Base-by-base conservation (phyloP, 1,284 basidiomycete species). In the Coniferiporia sulphurascens region DNA sequence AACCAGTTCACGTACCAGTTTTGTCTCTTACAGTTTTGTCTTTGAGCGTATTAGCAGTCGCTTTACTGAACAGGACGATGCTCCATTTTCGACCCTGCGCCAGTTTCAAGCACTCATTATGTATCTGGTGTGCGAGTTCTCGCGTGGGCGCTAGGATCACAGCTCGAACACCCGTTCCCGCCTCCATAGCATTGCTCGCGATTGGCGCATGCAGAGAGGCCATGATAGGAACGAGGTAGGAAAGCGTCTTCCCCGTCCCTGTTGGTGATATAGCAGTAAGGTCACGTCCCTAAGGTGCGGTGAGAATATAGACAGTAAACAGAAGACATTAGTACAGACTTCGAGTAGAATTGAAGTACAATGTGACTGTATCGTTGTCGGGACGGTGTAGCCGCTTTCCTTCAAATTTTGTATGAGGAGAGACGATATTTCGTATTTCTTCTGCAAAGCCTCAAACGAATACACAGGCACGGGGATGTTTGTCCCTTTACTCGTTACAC, bases 101-200 rank as follows among this genome's bases (percentile, higher is more conserved):
- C 12, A 97, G 76, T 69, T 93, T 94, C 48, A 91, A 70, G 63
- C 89, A 92, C 70, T 99, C 97, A 60, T 93, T 94, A 63, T 93
- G 82, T 60, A 99, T 98, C 70, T 99, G 97, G 65, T 94, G 88
- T 0, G 96, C 95, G n/a, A 99, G 74, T 75, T 99, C 97, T 64
- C 94, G 85, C 0, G 97, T 99, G 1, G 97, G 97, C 1, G 92
- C 91, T 56, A 99, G 73, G 54, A 99, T 78, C 15, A 99, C 67
- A 0, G 91, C 87, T 60, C 95, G 81, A 12, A 88, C 85, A 22
- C 93, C 93, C 22, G 68, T 68, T 1, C 81, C 81, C 17, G 70
- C 64, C 44, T 78, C 74, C n/a, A 68, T 67, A 56, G 80, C 79
- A 21, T 74, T 70, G 62, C 76, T 77, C 19, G 83, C 74, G 4